Evolutionary conservation across 2,329 filamentous ascomycete genomes (phyloP), one percentile per base, ranked within the genome.

Genomic region (Microcyclospora tardicrescens): DNA sequence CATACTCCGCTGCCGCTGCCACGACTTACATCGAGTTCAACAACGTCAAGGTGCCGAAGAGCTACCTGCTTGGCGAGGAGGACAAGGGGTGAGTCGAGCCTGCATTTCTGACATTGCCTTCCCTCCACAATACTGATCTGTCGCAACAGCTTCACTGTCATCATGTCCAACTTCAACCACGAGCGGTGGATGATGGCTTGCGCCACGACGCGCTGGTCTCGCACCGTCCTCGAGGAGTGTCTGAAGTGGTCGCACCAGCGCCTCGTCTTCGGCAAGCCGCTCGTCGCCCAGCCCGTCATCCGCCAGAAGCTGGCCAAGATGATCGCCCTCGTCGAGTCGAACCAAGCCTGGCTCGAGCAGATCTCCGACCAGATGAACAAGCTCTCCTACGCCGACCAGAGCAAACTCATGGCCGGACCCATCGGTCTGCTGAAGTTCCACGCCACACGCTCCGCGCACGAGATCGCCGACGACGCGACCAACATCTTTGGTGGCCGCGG

Each of bases 191-290:
- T 60, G 48, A 46, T 61, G 56, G 47, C 46, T 62, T 65, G 66
- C 48, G 75, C 65, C 36, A 75, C 78, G 3, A 69, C 79, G 43
- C 77, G 81, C 36, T 69, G 72, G 61, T 75, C 70, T 38, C 73
- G 83, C 45, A 71, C 72, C 1, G 73, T 89, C 11, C 77, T 84
- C 10, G 84, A 93, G 59, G 84, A 93, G 57, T 89, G 78, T 52
- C 65, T 93, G 46, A 91, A 91, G 60, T 94, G 86, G 85, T 71
- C 78, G 27, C 84, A 91, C 65, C 86, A 93, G 63, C 78, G 84
- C 36, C 69, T 86, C 16, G 83, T 93, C 47, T 91, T 91, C 57
- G 76, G 76, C 56, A 89, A 89, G 68, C 78, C 78, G 19, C 70
- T 93, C 31, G 80, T 89, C 48, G 78, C 85, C 53, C 84, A 93